Evolutionary conservation across 768 basidiomycete species (phyloP).

Genomic region (Gloeophyllum trabeum): DNA sequence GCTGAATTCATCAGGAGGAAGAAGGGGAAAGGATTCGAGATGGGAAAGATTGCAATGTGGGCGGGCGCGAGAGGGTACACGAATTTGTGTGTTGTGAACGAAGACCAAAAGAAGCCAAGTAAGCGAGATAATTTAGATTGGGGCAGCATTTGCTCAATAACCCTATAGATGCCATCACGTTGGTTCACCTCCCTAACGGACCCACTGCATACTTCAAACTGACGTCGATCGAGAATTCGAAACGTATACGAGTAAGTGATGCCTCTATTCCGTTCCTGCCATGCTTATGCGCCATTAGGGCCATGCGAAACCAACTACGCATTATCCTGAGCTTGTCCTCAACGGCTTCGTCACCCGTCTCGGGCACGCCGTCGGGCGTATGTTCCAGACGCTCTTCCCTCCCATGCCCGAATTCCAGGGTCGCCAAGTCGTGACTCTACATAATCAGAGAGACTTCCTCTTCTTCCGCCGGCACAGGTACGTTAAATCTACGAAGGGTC

Average conservation of each 20-base stretch:
- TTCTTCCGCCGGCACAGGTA: conserved; percentile 95
- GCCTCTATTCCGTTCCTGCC: neutral
- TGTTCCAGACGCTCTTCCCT: conserved; percentile 96
- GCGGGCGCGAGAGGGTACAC: conserved; percentile 82
- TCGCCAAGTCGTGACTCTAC: conserved; percentile 91
- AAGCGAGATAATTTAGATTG: conserved; percentile 18
- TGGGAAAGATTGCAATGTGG: conserved; percentile 90
- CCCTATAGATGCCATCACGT: conserved; percentile 75
- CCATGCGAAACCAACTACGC: conserved; percentile 86
- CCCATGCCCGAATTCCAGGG: conserved; percentile 93
- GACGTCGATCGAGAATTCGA: conserved; percentile 75
- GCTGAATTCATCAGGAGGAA: conserved; percentile 82
- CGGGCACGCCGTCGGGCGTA: conserved; percentile 85
- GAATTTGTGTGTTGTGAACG: conserved; percentile 87
- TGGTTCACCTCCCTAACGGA: conserved; percentile 83
- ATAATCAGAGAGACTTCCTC: conserved; percentile 95
- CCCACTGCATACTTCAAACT: conserved; percentile 96
- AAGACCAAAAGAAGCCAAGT: conserved; percentile 93
- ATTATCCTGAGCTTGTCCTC: conserved; percentile 89
- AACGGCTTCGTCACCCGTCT: conserved; percentile 92
- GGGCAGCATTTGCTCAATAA: neutral
- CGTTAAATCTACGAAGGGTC: conserved; percentile 10
- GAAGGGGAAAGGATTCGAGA: conserved; percentile 83
- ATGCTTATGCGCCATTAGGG: conserved; percentile 34
- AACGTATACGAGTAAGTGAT: conserved; percentile 67